Conservation (phyloP, 2,329 filamentous ascomycete species). For the Penicillium sp. region DNA sequence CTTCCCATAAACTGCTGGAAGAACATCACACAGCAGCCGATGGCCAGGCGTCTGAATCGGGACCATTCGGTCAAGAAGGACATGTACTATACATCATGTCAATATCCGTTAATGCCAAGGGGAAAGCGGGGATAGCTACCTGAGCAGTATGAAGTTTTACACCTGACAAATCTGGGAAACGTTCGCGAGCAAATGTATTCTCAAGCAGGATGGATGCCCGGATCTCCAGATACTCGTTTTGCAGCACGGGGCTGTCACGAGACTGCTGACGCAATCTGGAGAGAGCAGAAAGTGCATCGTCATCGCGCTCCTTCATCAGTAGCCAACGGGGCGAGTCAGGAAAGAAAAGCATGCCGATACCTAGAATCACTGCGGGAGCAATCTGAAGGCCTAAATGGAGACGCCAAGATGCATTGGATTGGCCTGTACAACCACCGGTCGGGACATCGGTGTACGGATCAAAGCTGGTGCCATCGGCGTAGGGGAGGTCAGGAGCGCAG, state of each 20-base stretch:
- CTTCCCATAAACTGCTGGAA: slow-evolving; percentile 55
- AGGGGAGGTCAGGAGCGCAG: slow-evolving; percentile 55
- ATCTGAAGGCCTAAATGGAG: slow-evolving; percentile 56
- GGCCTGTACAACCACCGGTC: slow-evolving; percentile 53
- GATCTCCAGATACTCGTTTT: slow-evolving; percentile 57
- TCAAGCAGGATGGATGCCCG: slow-evolving; percentile 50
- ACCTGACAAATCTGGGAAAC: slow-evolving; percentile 36
- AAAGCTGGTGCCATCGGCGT: slow-evolving; percentile 54
- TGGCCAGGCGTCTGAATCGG: slow-evolving; percentile 43
- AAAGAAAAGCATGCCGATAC: slow-evolving; percentile 53
- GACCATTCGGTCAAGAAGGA: slow-evolving; percentile 42
- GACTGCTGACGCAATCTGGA: slow-evolving; percentile 48
- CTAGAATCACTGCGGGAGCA: slow-evolving; percentile 43
- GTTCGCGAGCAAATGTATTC: slow-evolving; percentile 37
- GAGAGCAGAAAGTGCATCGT: slow-evolving; percentile 54
- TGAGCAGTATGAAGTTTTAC: slow-evolving; percentile 38
- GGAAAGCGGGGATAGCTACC: too few relatives aligned
- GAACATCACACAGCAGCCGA: slow-evolving; percentile 47
- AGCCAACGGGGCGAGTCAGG: slow-evolving; percentile 62
- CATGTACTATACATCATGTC: slow-evolving; percentile 31
- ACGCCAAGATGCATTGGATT: slow-evolving; percentile 55
- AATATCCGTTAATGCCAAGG: too few relatives aligned
- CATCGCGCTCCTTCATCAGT: slow-evolving; percentile 51
- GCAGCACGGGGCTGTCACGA: slow-evolving; percentile 50
- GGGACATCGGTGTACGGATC: slow-evolving; percentile 48